Conservation (phyloP, 306 rosid genomes). For the Benincasa hispida region DNA sequence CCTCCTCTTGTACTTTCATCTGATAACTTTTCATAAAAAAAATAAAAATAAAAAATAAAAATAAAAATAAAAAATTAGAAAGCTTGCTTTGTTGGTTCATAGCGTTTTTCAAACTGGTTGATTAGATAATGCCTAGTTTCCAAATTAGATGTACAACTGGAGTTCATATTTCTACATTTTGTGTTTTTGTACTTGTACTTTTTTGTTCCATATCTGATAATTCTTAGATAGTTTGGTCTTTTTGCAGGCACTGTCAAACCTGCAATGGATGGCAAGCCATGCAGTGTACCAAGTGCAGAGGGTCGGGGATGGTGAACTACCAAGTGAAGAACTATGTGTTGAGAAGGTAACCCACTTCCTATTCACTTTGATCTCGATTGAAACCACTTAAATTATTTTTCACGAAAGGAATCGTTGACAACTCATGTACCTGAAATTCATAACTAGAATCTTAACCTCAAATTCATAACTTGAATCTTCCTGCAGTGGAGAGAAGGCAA, state of each 20-base stretch:
- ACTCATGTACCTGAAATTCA: neutral
- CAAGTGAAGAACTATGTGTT: conserved; percentile 64
- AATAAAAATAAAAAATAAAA: neutral
- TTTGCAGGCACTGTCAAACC: conserved; percentile 56
- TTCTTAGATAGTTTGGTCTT: conserved; percentile 17
- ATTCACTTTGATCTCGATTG: neutral
- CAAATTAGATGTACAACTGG: neutral
- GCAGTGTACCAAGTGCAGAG: conserved; percentile 76
- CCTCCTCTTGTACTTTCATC: neutral
- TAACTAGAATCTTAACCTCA: neutral
- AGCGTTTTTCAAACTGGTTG: neutral
- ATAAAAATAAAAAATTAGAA: neutral
- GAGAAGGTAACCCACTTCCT: conserved; percentile 36
- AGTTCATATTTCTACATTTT: neutral
- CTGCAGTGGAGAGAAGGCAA: conserved; percentile 82
- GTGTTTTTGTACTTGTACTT: neutral
- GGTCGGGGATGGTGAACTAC: conserved; percentile 88
- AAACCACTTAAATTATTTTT: neutral
- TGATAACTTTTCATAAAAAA: neutral
- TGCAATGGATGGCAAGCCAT: conserved; percentile 97
- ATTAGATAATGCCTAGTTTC: neutral
- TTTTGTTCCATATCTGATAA: neutral
- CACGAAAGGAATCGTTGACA: neutral
- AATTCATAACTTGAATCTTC: conserved; percentile 8
- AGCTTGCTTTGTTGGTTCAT: neutral